These are phyloP conservation scores for Carpinus fangiana DNA, from an alignment of 306 rosid genomes.

Conservation along the genomic window DNA sequence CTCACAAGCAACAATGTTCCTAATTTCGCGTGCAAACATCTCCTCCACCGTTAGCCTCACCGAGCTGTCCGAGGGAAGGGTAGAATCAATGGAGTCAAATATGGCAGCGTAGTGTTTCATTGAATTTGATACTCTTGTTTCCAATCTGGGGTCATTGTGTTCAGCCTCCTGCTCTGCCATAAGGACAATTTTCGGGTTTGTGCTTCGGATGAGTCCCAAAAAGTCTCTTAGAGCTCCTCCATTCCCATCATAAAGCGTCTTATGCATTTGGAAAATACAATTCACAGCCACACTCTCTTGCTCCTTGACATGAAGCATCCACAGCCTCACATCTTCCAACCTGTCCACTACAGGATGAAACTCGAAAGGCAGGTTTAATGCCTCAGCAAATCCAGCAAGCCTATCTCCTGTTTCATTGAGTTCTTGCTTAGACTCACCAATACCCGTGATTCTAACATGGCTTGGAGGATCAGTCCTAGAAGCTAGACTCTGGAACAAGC, in stretches of 20 bases:
- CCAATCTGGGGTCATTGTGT: constrained; percentile 64
- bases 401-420: constrained; percentile 92
- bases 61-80: constrained; percentile 58
- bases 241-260: constrained; percentile 60
- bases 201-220: constrained; percentile 79
- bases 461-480: constrained; percentile 78
- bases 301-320: constrained; percentile 99
- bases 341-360: constrained; percentile 95
- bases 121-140: constrained; percentile 64
- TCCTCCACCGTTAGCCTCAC: constrained; percentile 74
- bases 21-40: constrained; percentile 72
- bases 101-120: constrained; percentile 74
- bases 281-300: constrained; percentile 83
- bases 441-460: constrained; percentile 86
- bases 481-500: constrained; percentile 89
- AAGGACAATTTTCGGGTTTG: constrained; percentile 58
- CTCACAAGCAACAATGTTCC: constrained; percentile 87
- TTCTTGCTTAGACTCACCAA: constrained; percentile 93
- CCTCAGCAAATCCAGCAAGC: constrained; percentile 78
- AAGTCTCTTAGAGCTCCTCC: constrained; percentile 81
- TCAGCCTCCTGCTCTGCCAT: constrained; percentile 90
- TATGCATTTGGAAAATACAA: constrained; percentile 82
- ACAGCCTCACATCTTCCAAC: constrained; percentile 91
- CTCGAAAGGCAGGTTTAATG: constrained; percentile 81
- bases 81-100: constrained; percentile 65